phyloP scores from a whole-genome alignment of 345 rosid species.

The Erysimum cheiranthoides region DNA sequence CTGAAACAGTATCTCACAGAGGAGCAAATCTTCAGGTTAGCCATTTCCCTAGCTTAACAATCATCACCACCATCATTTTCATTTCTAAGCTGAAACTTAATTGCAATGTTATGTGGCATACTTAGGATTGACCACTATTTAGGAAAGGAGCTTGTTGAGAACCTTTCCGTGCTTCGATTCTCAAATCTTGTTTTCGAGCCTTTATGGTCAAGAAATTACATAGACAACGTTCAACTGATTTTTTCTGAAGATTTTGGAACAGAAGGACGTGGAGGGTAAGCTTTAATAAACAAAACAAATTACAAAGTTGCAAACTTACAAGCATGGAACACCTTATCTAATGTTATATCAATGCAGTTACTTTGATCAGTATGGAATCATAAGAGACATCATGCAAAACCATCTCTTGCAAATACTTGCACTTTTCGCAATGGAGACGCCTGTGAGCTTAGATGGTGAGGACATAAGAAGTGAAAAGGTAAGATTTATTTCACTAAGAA shows the following conservation, averaged over 20 bases:
- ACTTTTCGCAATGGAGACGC: slow-evolving; percentile 97
- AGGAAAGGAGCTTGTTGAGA: slow-evolving; percentile 97
- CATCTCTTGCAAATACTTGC: slow-evolving; percentile 93
- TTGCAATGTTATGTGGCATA: slow-evolving; percentile 5
- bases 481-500: slow-evolving; percentile 7
- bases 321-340: slow-evolving; percentile 13
- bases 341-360: slow-evolving; percentile 51
- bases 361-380: slow-evolving; percentile 88
- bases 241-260: slow-evolving; percentile 97
- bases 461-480: slow-evolving; percentile 95
- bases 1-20: slow-evolving; percentile 77
- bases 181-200: slow-evolving; percentile 96
- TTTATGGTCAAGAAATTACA: slow-evolving; percentile 85
- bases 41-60: background rate
- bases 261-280: slow-evolving; percentile 96
- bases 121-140: slow-evolving; percentile 88
- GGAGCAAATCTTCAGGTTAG: slow-evolving; percentile 89
- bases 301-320: background rate
- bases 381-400: slow-evolving; percentile 93
- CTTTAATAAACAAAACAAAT: slow-evolving; percentile 12
- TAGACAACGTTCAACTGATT: slow-evolving; percentile 84
- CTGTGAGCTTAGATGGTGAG: slow-evolving; percentile 95
- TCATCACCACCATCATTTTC: background rate
- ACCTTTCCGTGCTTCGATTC: slow-evolving; percentile 89
- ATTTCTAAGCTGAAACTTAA: background rate